Percentiles rank a stretch among this genome's conserved stretches.
Evolutionary conservation across 805 yeast genomes (phyloP).

Genomic region (Zygotorulaspora danielsina): DNA sequence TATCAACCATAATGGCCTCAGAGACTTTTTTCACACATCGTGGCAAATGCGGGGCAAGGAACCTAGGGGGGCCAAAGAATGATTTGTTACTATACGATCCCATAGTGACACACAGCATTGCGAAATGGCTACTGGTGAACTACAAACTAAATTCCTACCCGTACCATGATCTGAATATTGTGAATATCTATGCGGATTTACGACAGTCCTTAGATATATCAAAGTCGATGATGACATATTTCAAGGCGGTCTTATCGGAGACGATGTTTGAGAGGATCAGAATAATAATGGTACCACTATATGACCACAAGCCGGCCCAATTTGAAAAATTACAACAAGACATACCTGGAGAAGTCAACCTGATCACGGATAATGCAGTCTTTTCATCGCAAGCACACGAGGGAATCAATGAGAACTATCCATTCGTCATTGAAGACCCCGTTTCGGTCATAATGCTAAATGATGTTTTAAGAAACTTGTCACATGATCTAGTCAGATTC

Average conservation of each 20-base stretch:
- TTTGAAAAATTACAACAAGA: slow-evolving; percentile 6
- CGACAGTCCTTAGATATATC: slow-evolving; percentile 21
- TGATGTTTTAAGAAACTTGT: slow-evolving; percentile 26
- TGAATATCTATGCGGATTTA: slow-evolving; percentile 29
- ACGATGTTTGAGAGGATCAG: slow-evolving; percentile 27
- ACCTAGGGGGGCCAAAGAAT: slow-evolving; percentile 2
- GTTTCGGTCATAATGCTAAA: slow-evolving; percentile 29
- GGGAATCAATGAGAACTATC: slow-evolving; percentile 2
- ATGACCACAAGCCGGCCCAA: slow-evolving; percentile 12
- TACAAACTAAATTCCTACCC: slow-evolving; percentile 67
- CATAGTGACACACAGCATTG: slow-evolving; percentile 41
- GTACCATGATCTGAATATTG: slow-evolving; percentile 52
- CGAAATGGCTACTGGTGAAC: slow-evolving; percentile 69
- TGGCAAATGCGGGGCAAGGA: neutral
- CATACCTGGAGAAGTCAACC: slow-evolving; percentile 22
- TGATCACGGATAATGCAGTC: slow-evolving; percentile 17
- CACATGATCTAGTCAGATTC: slow-evolving; percentile 29
- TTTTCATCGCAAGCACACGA: slow-evolving; percentile 14
- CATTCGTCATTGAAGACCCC: slow-evolving; percentile 28
- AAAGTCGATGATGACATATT: slow-evolving; percentile 21
- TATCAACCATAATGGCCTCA: slow-evolving; percentile 17
- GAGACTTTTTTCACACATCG: slow-evolving; percentile 18
- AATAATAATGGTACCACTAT: slow-evolving; percentile 29
- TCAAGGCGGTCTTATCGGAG: slow-evolving; percentile 14
- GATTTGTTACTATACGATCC: slow-evolving; percentile 16